Base-by-base conservation (phyloP, 495 filamentous ascomycete genomes). In the Tuber brumale region DNA sequence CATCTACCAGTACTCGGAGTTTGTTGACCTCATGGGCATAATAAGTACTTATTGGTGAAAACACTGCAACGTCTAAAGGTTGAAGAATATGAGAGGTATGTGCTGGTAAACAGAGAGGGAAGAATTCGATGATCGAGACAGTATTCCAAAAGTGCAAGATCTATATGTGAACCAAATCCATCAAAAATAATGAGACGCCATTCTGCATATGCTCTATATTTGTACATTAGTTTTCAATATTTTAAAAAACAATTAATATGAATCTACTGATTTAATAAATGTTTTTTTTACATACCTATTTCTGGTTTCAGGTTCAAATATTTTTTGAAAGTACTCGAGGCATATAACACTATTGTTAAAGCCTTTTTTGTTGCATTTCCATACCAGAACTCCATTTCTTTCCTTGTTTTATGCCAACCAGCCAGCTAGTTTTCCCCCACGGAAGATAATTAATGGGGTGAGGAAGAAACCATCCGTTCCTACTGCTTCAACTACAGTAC, bases 41-140 rank as follows among this genome's bases (percentile, higher is more conserved):
- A 27, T 75, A 75, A 2, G 48, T 75, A 3, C 70, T 72, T 0
- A 75, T 39, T 5, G 69, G 21, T 3, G 70, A 77, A 45, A 72
- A 77, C 0, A 77, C 61, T 0, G 48, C 69, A 8, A 75, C 72
- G 75, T 77, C 69, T 0, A 77, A 61, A 1, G 48, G 76, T 48
- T 77, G 48, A n/a, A 75, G 19, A 0, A 75, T 23, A 69, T 77
- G 72, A 2, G 69, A 75, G 14, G 46, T 77, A 42, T 75, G 69
- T 1, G 76, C 45, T 2, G 72, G 76, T 10, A 75, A 23, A 35
- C 70, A 77, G 4, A 77, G 31, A 0, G 76, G 70, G 5, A 77
- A 77, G 72, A 12, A 77, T 77, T 0, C 72, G 72, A n/a, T 77
- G 21, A n/a, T 70, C 27, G 5, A 75, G n/a, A 37, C 70, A 77